Evolutionary conservation across 495 filamentous ascomycete species (phyloP).

Genomic region (Filosporella fistucella): DNA sequence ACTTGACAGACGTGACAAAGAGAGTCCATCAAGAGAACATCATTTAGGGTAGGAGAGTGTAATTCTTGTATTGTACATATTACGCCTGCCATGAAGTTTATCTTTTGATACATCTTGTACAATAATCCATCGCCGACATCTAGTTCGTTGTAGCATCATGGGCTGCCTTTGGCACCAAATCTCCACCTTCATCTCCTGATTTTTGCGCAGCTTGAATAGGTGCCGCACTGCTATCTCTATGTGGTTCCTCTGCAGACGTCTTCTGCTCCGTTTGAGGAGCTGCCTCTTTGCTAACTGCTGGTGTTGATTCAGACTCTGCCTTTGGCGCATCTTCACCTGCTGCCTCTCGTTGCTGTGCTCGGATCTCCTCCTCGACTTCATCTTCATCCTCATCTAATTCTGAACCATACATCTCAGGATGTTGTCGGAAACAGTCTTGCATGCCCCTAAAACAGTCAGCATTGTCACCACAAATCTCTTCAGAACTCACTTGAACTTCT

Average conservation of each 20-base stretch:
- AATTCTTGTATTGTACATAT: constrained; percentile 12
- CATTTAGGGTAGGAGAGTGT: constrained; percentile 7
- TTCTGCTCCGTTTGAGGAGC: constrained; percentile 12
- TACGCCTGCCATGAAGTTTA: background rate
- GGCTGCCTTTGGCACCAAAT: constrained; percentile 45
- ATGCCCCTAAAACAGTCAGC: constrained; percentile 57
- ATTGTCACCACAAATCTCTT: background rate
- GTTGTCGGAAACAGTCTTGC: constrained; percentile 92
- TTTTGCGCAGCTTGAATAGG: constrained; percentile 6
- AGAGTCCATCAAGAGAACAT: too few relatives aligned
- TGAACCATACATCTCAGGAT: constrained; percentile 89
- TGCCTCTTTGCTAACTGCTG: constrained; percentile 4
- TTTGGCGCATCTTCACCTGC: constrained; percentile 1
- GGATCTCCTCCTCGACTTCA: constrained; percentile 33
- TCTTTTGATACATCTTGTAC: constrained; percentile 9
- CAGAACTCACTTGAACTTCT: constrained; percentile 85
- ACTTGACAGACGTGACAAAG: too few relatives aligned
- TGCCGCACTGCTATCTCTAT: constrained; percentile 14
- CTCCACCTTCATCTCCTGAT: constrained; percentile 33
- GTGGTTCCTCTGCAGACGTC: constrained; percentile 9
- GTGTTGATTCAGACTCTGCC: background rate
- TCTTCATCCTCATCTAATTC: constrained; percentile 85
- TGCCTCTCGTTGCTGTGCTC: constrained; percentile 9
- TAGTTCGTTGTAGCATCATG: constrained; percentile 34
- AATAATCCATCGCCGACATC: constrained; percentile 1